A percentile compares a stretch with the other conserved stretches of the same genome.
Evolutionary conservation across 2,329 filamentous ascomycete genomes (phyloP).

Genomic region (Calonectria ilicicola): DNA sequence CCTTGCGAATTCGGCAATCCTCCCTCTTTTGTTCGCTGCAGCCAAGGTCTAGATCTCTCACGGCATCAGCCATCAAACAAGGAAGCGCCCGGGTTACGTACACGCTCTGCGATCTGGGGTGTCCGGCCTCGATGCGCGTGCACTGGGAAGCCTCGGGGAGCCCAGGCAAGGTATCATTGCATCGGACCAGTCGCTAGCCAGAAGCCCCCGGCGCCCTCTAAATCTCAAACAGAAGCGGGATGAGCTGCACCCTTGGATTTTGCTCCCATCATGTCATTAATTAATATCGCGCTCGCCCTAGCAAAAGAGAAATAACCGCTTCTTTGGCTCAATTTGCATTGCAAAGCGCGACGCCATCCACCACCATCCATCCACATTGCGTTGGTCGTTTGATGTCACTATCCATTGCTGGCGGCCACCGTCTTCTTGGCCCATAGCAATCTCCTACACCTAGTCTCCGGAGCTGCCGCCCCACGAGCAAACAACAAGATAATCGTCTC

Average conservation of each 20-base stretch:
- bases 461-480: constrained; percentile 16
- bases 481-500: not conserved
- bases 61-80: not conserved
- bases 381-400: not conserved
- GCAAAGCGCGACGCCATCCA: not conserved
- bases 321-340: not conserved
- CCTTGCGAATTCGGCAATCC: not conserved
- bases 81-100: constrained; percentile 19
- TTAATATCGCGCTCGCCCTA: constrained; percentile 29
- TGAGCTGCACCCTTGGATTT: constrained; percentile 30
- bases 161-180: constrained; percentile 25
- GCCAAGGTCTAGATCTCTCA: constrained; percentile 5
- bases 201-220: constrained; percentile 20
- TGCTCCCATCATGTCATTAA: constrained; percentile 15
- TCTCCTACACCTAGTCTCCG: constrained; percentile 12
- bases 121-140: constrained; percentile 8
- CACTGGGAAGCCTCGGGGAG: constrained; percentile 20
- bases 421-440: constrained; percentile 9
- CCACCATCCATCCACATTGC: not conserved
- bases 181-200: constrained; percentile 24
- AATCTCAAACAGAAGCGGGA: constrained; percentile 41
- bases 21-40: not conserved
- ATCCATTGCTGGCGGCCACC: not conserved
- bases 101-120: not conserved
- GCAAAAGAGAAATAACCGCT: not conserved